Evolutionary conservation across 768 basidiomycete genomes (phyloP), one percentile per base, ranked within the genome.

Genomic region (Podaxis pistillaris): DNA sequence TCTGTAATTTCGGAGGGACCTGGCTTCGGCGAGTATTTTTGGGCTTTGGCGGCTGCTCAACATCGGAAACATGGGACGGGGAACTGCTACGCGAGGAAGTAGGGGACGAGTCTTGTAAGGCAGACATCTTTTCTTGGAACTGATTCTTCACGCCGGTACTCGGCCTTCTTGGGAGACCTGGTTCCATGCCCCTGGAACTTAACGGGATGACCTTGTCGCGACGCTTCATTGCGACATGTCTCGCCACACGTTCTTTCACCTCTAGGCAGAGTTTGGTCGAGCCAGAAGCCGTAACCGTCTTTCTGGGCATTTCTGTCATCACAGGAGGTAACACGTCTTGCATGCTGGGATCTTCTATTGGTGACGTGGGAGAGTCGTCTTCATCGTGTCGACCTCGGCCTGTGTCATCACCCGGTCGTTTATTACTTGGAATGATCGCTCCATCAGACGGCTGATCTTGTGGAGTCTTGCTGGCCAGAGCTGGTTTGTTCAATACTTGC

Each of bases 191-290:
- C 44, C 70, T 71, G 37, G 64, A 46, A 26, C 51, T 61, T 37
- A 69, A 44, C 65, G 72, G 76, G 15, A 73, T 50, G 24, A 72
- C 68, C 64, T 76, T 78, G 63, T 72, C 71, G 24, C 67, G 70
- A 28, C 66, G 65, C 59, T 72, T 75, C 41, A 66, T 64, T 19
- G 68, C 66, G 8, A 67, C 50, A 47, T 77, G 74, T 47, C 72
- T 70, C 17, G 78, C 74, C 41, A 79, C 72, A 17, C 75, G 74
- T 59, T 74, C 67, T 60, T 75, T 71, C 49, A 78, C 68, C 65
- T 76, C 71, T 28, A 76, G 56, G 55, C 73, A 71, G 38, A 77
- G 65, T 41, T 67, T 64, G 57, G 74, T 77, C 3, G 76, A 67
- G 46, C 64, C 69, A 41, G 68, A 65, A 57, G 65, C 57, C 15